Percentiles rank a stretch among this genome's conserved stretches.
phyloP scores from a whole-genome alignment of 306 rosid species.

The Acmispon strigosus region DNA sequence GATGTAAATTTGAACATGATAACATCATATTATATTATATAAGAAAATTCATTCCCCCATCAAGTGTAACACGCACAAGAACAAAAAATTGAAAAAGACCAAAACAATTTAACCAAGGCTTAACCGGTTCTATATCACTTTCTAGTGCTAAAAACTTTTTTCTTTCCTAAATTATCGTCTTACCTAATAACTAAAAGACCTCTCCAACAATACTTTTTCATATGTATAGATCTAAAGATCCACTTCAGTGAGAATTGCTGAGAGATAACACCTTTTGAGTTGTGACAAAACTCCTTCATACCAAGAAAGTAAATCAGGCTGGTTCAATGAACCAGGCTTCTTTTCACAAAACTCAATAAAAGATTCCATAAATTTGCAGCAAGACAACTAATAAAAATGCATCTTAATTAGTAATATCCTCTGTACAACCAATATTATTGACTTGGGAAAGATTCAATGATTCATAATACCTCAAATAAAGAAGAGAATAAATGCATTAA shows the following conservation, averaged over 20 bases:
- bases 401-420: constrained; percentile 4
- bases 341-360: neutral
- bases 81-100: neutral
- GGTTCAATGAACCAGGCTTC: neutral
- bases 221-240: no score
- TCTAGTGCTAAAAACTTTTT: no score
- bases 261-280: neutral
- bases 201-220: no score
- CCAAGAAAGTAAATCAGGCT: neutral
- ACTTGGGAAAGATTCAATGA: constrained; percentile 13
- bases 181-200: no score
- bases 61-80: neutral
- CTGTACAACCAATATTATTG: constrained; percentile 29
- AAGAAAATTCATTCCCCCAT: neutral
- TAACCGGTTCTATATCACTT: neutral
- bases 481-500: constrained; percentile 29
- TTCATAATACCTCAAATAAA: constrained; percentile 24
- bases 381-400: constrained; percentile 2
- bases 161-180: no score
- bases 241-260: neutral
- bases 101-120: neutral
- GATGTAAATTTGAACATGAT: no score
- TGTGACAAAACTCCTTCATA: no score
- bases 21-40: no score
- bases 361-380: neutral